Evolutionary conservation across 352 stramenopile species (phyloP).

Genomic region (Phytophthora fragariaefolia): DNA sequence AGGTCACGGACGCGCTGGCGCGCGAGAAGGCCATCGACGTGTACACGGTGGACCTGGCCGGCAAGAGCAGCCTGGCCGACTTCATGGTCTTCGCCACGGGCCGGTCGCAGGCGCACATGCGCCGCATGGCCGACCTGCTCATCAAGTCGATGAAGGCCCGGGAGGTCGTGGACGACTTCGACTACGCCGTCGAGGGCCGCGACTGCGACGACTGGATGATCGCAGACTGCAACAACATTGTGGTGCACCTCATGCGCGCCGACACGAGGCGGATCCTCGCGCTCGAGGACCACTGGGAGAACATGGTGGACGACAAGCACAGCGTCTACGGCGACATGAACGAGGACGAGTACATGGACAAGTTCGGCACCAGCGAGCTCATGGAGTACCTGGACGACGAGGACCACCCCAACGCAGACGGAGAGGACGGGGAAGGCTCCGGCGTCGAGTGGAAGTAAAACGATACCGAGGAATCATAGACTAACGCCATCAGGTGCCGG

Average conservation of each 20-base stretch:
- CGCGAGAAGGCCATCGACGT: slow-evolving; percentile 81
- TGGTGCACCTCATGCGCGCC: slow-evolving; percentile 88
- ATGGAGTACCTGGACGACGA: slow-evolving; percentile 83
- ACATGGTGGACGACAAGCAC: slow-evolving; percentile 88
- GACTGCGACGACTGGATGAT: slow-evolving; percentile 95
- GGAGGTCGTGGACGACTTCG: slow-evolving; percentile 72
- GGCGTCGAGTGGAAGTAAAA: slow-evolving; percentile 70
- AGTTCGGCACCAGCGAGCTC: slow-evolving; percentile 86
- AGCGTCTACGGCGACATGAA: slow-evolving; percentile 80
- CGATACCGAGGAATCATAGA: slow-evolving; percentile 23
- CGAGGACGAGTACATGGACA: slow-evolving; percentile 90
- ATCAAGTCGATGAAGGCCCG: slow-evolving; percentile 86
- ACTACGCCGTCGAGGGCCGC: slow-evolving; percentile 85
- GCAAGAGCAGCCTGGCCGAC: slow-evolving; percentile 84
- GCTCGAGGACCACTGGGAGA: slow-evolving; percentile 84
- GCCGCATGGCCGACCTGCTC: slow-evolving; percentile 88
- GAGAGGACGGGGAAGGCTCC: slow-evolving; percentile 42
- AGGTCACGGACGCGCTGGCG: slow-evolving; percentile 70
- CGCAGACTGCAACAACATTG: slow-evolving; percentile 90
- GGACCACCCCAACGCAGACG: slow-evolving; percentile 48
- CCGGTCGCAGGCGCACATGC: slow-evolving; percentile 85
- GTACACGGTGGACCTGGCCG: slow-evolving; percentile 74
- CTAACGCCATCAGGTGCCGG: not conserved
- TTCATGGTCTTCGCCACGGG: slow-evolving; percentile 92
- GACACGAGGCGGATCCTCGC: slow-evolving; percentile 79